Conservation (phyloP, 129 eudicot species). For the Flaveria sonorensis region DNA sequence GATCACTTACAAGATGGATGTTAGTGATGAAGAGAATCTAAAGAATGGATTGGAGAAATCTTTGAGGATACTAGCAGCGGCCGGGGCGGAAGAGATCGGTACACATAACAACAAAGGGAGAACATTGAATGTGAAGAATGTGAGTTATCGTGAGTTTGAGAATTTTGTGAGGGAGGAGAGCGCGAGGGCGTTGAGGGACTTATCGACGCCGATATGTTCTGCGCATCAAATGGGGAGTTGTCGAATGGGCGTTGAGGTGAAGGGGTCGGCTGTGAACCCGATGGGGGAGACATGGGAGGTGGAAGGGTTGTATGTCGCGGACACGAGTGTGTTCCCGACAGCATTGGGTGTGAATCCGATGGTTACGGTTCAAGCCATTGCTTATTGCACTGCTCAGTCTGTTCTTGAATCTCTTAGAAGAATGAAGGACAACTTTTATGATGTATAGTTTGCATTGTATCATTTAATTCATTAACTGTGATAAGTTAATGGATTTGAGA, state of each 20-base stretch:
- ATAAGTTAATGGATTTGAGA: too few species aligned
- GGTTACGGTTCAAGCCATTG: constrained; percentile 70
- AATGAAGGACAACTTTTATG: constrained; percentile 20
- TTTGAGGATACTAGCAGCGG: constrained; percentile 64
- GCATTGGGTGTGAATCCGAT: constrained; percentile 88
- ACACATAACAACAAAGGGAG: constrained; percentile 52
- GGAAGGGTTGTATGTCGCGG: constrained; percentile 67
- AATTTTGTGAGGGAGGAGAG: constrained; percentile 66
- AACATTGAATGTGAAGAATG: constrained; percentile 48
- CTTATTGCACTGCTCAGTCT: constrained; percentile 72
- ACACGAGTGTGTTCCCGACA: constrained; percentile 73
- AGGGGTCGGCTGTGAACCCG: constrained; percentile 55
- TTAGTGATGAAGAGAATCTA: constrained; percentile 44
- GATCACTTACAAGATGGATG: constrained; percentile 48
- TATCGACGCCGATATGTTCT: constrained; percentile 53
- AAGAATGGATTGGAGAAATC: constrained; percentile 58
- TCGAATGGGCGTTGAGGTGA: constrained; percentile 63
- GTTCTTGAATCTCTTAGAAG: constrained; percentile 52
- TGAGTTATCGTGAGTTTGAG: constrained; percentile 49
- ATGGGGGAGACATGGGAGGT: constrained; percentile 79
- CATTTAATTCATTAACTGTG: not conserved
- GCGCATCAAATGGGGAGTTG: constrained; percentile 93
- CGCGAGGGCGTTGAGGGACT: constrained; percentile 40
- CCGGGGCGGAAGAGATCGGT: constrained; percentile 79
- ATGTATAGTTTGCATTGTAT: not conserved